Conservation (phyloP, 805 yeast genomes). For the Middelhovenomyces tepae region DNA sequence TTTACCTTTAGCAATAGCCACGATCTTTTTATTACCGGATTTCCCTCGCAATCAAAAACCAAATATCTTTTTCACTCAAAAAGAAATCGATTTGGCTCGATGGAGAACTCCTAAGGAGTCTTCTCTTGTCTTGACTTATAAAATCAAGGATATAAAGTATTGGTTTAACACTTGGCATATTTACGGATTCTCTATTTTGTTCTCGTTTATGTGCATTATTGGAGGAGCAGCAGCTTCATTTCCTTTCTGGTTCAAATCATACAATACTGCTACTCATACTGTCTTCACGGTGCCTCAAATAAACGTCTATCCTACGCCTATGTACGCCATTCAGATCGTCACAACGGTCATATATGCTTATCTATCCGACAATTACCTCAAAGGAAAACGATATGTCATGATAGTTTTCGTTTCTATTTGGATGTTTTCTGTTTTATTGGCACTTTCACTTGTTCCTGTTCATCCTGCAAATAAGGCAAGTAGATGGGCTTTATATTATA, state of each 20-base stretch:
- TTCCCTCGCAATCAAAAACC: slow-evolving; percentile 34
- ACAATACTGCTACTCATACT: slow-evolving; percentile 3
- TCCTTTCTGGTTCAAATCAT: slow-evolving; percentile 12
- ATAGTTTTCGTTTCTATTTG: not conserved
- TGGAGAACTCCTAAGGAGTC: too few species aligned
- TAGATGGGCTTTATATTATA: slow-evolving; percentile 10
- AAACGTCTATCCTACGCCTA: slow-evolving; percentile 10
- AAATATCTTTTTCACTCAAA: slow-evolving; percentile 20
- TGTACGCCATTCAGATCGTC: slow-evolving; percentile 12
- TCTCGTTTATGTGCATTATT: too few species aligned
- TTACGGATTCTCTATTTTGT: slow-evolving; percentile 2
- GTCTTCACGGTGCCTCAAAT: slow-evolving; percentile 10
- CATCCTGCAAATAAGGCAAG: slow-evolving; percentile 7
- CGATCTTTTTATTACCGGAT: slow-evolving; percentile 41
- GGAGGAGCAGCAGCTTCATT: not conserved
- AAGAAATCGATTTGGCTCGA: slow-evolving; percentile 22
- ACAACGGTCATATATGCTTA: slow-evolving; percentile 9
- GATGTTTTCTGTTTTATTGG: slow-evolving; percentile 5
- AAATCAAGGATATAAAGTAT: too few species aligned
- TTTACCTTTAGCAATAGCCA: slow-evolving; percentile 31
- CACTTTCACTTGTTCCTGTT: slow-evolving; percentile 5
- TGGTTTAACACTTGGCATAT: slow-evolving; percentile 4
- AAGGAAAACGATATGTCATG: slow-evolving; percentile 10
- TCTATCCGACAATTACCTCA: slow-evolving; percentile 9
- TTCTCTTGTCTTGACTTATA: too few species aligned